Evolutionary conservation across 352 stramenopile genomes (phyloP).

Genomic region (Globisporangium middletonii): DNA sequence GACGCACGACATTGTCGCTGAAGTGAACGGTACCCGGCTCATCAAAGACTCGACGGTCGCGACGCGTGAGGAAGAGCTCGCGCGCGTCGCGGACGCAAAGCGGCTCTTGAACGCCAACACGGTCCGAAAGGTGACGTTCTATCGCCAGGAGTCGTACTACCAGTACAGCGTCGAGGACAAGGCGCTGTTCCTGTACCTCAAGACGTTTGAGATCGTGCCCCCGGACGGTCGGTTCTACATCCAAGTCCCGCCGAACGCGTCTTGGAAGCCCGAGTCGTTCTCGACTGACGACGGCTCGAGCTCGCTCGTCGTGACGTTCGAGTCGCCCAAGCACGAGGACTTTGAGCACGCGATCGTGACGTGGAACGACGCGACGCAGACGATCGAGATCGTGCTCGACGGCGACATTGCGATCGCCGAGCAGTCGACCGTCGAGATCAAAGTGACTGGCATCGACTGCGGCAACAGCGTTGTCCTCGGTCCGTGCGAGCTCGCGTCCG

Average conservation of each 20-base stretch:
- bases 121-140: conserved; percentile 32
- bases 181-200: conserved; percentile 27
- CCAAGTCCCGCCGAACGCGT: conserved; percentile 17
- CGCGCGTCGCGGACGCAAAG: conserved; percentile 21
- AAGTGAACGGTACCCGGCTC: conserved; percentile 24
- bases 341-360: conserved; percentile 21
- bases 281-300: conserved; percentile 3
- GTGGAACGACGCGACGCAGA: conserved; percentile 20
- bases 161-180: conserved; percentile 25
- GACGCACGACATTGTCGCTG: conserved; percentile 47
- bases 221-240: conserved; percentile 25
- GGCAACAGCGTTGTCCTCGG: conserved; percentile 24
- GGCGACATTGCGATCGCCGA: conserved; percentile 24
- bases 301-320: conserved; percentile 21
- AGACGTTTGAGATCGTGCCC: conserved; percentile 28
- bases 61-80: conserved; percentile 27
- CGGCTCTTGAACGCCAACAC: conserved; percentile 19
- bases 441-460: conserved; percentile 27
- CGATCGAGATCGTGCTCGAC: conserved; percentile 28
- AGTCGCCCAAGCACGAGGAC: conserved; percentile 23
- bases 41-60: conserved; percentile 19
- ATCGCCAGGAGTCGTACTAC: conserved; percentile 50
- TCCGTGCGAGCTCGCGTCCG: conserved; percentile 33
- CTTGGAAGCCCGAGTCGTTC: conserved; percentile 22
- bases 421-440: conserved; percentile 28